Conservation (phyloP, 768 basidiomycete genomes). For the Sutorius australiensis region DNA sequence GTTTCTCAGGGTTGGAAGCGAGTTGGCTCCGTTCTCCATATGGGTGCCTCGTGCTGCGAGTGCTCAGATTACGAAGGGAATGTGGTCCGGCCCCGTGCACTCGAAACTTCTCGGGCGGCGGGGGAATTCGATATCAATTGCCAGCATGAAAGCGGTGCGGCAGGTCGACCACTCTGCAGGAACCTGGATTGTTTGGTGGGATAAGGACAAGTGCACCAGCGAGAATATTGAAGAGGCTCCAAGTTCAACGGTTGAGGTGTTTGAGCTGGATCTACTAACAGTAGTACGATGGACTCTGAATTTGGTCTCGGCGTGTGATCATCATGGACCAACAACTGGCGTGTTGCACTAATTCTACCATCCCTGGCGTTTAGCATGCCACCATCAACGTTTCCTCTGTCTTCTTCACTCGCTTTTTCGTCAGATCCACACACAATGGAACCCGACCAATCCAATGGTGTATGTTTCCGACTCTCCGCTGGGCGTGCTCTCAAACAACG, state of each 20-base stretch:
- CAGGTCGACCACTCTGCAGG: neutral
- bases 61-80: neutral
- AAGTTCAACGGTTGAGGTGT: no score
- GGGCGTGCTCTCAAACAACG: neutral
- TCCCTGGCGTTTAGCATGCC: neutral
- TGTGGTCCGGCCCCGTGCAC: neutral
- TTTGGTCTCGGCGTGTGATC: neutral
- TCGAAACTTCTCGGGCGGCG: neutral
- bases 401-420: neutral
- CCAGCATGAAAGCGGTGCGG: neutral
- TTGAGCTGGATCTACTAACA: no score
- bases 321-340: constrained; percentile 5
- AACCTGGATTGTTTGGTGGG: neutral
- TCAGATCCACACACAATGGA: neutral
- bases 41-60: neutral
- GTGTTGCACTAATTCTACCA: no score
- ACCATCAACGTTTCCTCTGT: neutral
- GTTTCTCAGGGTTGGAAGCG: no score
- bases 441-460: neutral
- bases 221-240: no score
- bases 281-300: neutral
- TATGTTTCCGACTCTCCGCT: neutral
- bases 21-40: neutral
- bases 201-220: neutral
- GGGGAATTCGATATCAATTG: neutral